Conservation (phyloP, 768 basidiomycete species). For the Russula emetica region DNA sequence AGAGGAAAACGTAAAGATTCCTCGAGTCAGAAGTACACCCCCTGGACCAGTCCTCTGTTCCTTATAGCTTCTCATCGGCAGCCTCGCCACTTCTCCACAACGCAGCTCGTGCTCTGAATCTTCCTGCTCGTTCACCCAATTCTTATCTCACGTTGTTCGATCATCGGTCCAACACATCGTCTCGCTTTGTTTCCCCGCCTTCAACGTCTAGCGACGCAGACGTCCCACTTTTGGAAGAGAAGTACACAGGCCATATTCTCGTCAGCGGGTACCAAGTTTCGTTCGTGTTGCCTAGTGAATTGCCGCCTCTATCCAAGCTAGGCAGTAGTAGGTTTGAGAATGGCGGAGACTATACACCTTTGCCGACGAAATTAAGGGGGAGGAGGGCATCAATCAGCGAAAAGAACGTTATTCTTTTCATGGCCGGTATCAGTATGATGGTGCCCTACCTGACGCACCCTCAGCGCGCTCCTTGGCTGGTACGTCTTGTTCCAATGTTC, state of each 20-base stretch:
- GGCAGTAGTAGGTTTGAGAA: slow-evolving; percentile 24
- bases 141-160: slow-evolving; percentile 58
- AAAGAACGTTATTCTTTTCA: slow-evolving; percentile 61
- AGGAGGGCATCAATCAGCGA: slow-evolving; percentile 58
- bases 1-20: slow-evolving; percentile 83
- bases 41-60: slow-evolving; percentile 61
- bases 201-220: slow-evolving; percentile 31
- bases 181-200: slow-evolving; percentile 38
- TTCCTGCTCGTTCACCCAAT: slow-evolving; percentile 56
- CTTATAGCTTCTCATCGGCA: slow-evolving; percentile 69
- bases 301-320: slow-evolving; percentile 35
- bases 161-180: slow-evolving; percentile 31
- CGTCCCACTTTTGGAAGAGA: slow-evolving; percentile 51
- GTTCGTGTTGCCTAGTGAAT: slow-evolving; percentile 68
- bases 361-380: slow-evolving; percentile 18
- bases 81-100: slow-evolving; percentile 60
- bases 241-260: slow-evolving; percentile 70
- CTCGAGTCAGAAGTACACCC: slow-evolving; percentile 72
- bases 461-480: slow-evolving; percentile 70
- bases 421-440: slow-evolving; percentile 77
- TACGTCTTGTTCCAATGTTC: slow-evolving; percentile 32
- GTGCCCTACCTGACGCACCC: slow-evolving; percentile 65
- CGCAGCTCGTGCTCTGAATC: slow-evolving; percentile 63
- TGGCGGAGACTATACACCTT: slow-evolving; percentile 20
- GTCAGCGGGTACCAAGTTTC: slow-evolving; percentile 75